Evolutionary conservation across 768 basidiomycete genomes (phyloP), one percentile per base, ranked within the genome.

Genomic region (Mycena kentingensis): DNA sequence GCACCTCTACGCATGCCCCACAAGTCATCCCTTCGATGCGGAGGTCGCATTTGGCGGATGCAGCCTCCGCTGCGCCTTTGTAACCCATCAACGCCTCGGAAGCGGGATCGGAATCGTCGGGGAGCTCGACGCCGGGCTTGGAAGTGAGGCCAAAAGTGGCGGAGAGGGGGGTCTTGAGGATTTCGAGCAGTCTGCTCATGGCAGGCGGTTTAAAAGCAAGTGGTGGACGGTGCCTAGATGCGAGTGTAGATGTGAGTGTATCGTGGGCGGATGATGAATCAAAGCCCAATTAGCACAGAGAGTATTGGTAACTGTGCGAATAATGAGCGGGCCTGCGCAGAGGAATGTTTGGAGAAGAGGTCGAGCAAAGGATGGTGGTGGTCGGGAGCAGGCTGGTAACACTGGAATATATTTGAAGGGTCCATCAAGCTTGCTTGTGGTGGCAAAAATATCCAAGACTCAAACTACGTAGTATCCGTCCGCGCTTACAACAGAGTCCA

Each of bases 21-120:
- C 92, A 94, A 0, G 92, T 93, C 92, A 94, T 94, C 11, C 91
- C 91, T 68, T 91, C 87, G 64, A 94, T 85, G 54, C 87, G 74
- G 29, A 93, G 69, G 67, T 93, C 90, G 62, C 88, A 91, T 72
- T 75, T 85, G 49, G 80, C 81, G 8, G 70, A 65, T 4, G 45
- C 59, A 12, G 35, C 16, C 15, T 42, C 39, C 6, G 58, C 52
- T 15, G 22, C 24, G 16, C 29, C 43, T 31, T 60, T 51, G 48
- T 34, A 45, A 19, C 64, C 52, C 55, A 49, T 46, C 15, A 62
- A 48, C 2, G 59, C 31, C 0, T 50, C 45, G 3, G 55, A 51
- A 19, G 54, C 54, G 29, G 55, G 26, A 27, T n/a, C n/a, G n/a
- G n/a, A n/a, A n/a, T 62, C 61, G 44, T 26, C 16, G 5, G 55